These are phyloP conservation scores for Xerocomellus chrysenteron DNA, from an alignment of 768 basidiomycete genomes.

Conservation along the genomic window DNA sequence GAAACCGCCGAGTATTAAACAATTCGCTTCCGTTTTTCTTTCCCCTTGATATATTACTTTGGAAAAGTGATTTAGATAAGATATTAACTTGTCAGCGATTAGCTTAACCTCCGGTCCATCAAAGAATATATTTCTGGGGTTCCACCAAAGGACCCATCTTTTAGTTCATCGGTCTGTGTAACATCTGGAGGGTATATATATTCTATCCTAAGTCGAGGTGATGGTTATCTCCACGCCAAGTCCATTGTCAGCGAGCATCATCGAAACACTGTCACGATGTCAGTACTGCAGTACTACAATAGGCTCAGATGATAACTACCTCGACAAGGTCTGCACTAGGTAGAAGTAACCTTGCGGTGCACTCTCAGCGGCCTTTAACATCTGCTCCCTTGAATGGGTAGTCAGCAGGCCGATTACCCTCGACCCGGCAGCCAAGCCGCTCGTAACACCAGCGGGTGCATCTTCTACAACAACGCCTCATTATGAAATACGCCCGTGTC, in stretches of 20 bases:
- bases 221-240: constrained; percentile 39
- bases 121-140: constrained; percentile 4
- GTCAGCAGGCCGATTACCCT: constrained; percentile 84
- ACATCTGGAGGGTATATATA: not conserved
- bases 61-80: constrained; percentile 6
- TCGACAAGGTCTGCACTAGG: constrained; percentile 70
- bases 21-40: not conserved
- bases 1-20: constrained; percentile 53
- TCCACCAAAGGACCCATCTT: not conserved
- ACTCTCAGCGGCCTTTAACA: constrained; percentile 61
- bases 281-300: constrained; percentile 8
- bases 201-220: constrained; percentile 4
- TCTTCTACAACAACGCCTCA: constrained; percentile 88
- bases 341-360: constrained; percentile 35
- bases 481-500: constrained; percentile 5
- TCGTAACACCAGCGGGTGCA: constrained; percentile 80
- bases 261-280: constrained; percentile 20
- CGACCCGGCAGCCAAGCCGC: constrained; percentile 80
- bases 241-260: constrained; percentile 33
- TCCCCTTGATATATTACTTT: not conserved
- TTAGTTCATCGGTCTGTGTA: not conserved
- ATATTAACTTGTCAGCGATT: constrained; percentile 13
- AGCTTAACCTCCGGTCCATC: not conserved
- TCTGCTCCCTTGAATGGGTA: constrained; percentile 66
- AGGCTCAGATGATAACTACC: constrained; percentile 40